Base-by-base conservation (phyloP, 176 grass and related monocot genomes). In the Areca catechu region DNA sequence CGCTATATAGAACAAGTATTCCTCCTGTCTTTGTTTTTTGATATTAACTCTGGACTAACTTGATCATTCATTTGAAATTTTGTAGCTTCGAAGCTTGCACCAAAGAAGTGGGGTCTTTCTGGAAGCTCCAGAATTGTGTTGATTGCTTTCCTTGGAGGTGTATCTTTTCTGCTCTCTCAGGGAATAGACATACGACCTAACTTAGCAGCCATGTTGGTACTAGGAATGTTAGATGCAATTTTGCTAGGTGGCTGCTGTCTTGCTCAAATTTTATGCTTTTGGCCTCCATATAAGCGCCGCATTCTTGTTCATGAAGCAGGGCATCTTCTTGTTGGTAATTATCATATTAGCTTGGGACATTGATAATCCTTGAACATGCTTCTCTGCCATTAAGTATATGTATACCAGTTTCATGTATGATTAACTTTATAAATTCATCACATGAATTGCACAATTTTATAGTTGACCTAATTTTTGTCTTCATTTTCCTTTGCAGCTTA, bases 261-360 rank as follows among this genome's bases (percentile, higher is more conserved):
- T 20, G 81, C 87, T n/a, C 87, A 91, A 69, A 88, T 97, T 16
- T 85, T 69, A 66, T 85, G 69, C 77, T 85, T 92, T 48, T 97
- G 93, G 87, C 87, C 93, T 66, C 93, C 93, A 15, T 79, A 77
- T 68, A 97, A 88, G 55, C 86, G 83, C 3, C 65, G 87, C 16
- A 50, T 97, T 70, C 77, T 97, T 68, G 80, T 97, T 34, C 83
- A 97, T 63, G 93, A 97, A 85, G 93, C 87, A 4, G 92, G 92
- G 18, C 92, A 97, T 91, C 77, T 91, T 79, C 75, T 97, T 77
- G 80, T 73, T 22, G 81, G 92, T 88, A 86, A 58, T 59, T 27
- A 0, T 70, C 24, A 43, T 20, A 18, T 19, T 53, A 53, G 16
- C 6, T 29, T 29, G 1, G 27, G 27, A 29, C 27, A 1, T 29